Conservation (phyloP, 2,329 filamentous ascomycete genomes). For the Pseudomassariella vexata region DNA sequence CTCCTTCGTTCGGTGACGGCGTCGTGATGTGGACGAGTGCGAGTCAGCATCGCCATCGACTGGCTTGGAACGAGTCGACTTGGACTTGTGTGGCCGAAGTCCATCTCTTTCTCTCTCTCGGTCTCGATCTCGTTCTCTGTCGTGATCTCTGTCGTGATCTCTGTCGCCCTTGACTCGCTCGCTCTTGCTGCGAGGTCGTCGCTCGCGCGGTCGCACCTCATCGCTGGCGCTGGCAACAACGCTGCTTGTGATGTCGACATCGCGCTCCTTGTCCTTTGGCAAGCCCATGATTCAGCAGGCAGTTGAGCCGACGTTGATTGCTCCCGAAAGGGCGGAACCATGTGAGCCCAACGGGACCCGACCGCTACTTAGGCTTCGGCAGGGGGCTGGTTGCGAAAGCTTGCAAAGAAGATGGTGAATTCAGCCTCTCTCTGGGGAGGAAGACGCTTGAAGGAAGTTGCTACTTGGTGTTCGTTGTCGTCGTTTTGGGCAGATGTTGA, state of each 20-base stretch:
- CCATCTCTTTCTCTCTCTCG: constrained; percentile 15
- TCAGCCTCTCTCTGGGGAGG: no score
- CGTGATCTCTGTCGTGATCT: constrained; percentile 1
- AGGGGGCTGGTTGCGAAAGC: no score
- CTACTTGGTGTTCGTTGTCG: no score
- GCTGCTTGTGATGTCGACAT: constrained; percentile 7
- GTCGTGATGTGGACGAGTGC: constrained; percentile 17
- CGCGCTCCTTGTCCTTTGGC: constrained; percentile 4
- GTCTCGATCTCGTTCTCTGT: constrained; percentile 4
- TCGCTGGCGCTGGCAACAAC: constrained; percentile 10
- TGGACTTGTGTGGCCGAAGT: constrained; percentile 13
- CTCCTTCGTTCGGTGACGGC: constrained; percentile 24
- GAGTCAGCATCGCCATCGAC: constrained; percentile 18
- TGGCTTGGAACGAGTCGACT: constrained; percentile 21
- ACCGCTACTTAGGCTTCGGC: constrained; percentile 9
- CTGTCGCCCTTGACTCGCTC: constrained; percentile 6
- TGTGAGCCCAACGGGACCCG: constrained; percentile 25
- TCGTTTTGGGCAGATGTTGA: no score
- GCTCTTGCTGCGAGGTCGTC: constrained; percentile 6
- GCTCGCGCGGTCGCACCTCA: constrained; percentile 8
- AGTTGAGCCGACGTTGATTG: neutral
- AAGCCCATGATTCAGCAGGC: constrained; percentile 7
- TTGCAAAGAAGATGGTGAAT: no score
- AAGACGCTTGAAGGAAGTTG: no score
- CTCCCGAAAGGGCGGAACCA: constrained; percentile 5